phyloP scores from a whole-genome alignment of 164 flowering plant genomes.

The Tinospora cordifolia region DNA sequence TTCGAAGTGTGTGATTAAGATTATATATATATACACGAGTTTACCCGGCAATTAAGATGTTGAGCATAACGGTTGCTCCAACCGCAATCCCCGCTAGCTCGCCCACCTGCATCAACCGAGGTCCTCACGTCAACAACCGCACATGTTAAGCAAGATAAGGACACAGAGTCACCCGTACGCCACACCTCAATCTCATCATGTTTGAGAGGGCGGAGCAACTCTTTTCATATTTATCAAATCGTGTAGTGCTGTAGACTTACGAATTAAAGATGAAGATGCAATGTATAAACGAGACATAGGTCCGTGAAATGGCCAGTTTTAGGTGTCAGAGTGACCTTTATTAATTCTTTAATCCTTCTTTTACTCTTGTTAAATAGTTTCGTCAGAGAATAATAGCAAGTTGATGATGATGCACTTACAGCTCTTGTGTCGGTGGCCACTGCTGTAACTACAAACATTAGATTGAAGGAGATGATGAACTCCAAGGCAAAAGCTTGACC shows the following conservation, averaged over 20 bases:
- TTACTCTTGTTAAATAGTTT: too few species aligned
- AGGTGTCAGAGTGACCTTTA: background rate
- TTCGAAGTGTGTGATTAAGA: background rate
- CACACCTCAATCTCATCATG: too few species aligned
- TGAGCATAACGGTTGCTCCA: slow-evolving; percentile 28
- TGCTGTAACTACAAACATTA: slow-evolving; percentile 28
- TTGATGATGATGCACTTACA: slow-evolving; percentile 13
- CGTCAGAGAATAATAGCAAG: too few species aligned
- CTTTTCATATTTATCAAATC: too few species aligned
- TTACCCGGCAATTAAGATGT: slow-evolving; percentile 43
- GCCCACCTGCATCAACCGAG: slow-evolving; percentile 20
- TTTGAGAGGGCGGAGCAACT: too few species aligned
- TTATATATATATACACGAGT: too few species aligned
- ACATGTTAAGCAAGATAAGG: too few species aligned
- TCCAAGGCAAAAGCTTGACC: slow-evolving; percentile 26
- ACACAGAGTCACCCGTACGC: too few species aligned
- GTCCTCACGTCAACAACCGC: background rate
- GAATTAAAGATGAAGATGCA: background rate
- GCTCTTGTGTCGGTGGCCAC: slow-evolving; percentile 34
- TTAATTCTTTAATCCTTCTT: background rate
- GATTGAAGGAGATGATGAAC: slow-evolving; percentile 27
- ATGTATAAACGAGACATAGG: background rate
- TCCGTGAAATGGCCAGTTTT: background rate
- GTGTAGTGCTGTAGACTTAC: background rate
- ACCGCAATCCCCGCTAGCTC: slow-evolving; percentile 38